These are phyloP conservation scores for Macroventuria anomochaeta DNA, from an alignment of 2,329 filamentous ascomycete genomes.

Conservation along the genomic window DNA sequence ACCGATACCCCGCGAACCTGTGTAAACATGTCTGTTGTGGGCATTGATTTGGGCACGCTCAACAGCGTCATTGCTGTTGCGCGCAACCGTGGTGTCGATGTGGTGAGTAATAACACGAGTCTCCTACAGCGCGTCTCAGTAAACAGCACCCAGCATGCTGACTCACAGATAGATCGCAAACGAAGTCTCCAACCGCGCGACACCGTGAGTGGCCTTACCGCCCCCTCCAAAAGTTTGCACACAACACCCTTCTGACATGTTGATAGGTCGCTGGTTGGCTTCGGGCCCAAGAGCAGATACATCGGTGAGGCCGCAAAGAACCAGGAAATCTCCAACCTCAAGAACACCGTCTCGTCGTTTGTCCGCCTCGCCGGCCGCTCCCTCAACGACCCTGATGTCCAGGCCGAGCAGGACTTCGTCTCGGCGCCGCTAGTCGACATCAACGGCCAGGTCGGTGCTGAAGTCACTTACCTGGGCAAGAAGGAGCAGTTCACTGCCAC, in stretches of 20 bases:
- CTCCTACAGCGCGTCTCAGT: too few species aligned
- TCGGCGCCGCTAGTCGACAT: constrained; percentile 86
- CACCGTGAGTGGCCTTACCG: constrained; percentile 74
- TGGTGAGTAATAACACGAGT: constrained; percentile 69
- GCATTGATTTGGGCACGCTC: constrained; percentile 93
- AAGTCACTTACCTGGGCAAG: constrained; percentile 91
- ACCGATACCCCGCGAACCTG: constrained; percentile 39
- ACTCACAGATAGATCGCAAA: constrained; percentile 79
- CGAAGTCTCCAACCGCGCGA: constrained; percentile 97
- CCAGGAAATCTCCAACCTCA: constrained; percentile 98
- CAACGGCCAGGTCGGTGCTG: constrained; percentile 92
- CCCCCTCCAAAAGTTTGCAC: constrained; percentile 9
- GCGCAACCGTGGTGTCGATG: constrained; percentile 97
- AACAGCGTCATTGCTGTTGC: constrained; percentile 98
- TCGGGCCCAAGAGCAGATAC: constrained; percentile 91
- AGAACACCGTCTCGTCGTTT: constrained; percentile 94
- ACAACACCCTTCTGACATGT: constrained; percentile 17
- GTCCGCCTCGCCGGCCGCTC: constrained; percentile 91
- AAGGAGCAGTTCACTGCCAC: constrained; percentile 95
- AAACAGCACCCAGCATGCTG: constrained; percentile 29
- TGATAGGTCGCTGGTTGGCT: constrained; percentile 81
- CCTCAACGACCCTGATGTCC: constrained; percentile 87
- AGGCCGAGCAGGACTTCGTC: constrained; percentile 90
- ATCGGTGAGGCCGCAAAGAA: constrained; percentile 96
- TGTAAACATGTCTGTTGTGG: constrained; percentile 67